These are phyloP conservation scores for Cyberlindnera suaveolens DNA, from an alignment of 805 yeast genomes.

Conservation along the genomic window DNA sequence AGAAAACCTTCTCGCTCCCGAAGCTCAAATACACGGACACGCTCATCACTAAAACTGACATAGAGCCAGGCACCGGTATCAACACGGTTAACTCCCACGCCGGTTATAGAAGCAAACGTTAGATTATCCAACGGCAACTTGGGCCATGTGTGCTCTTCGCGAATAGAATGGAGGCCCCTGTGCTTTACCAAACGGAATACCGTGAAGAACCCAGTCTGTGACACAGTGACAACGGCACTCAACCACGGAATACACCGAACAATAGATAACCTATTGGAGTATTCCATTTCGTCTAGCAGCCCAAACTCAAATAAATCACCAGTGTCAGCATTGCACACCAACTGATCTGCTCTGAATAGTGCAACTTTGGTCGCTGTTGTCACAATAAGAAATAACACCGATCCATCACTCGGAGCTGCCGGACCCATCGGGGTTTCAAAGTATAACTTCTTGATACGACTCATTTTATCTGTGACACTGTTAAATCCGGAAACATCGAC, in stretches of 20 bases:
- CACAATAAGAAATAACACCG: slow-evolving; percentile 30
- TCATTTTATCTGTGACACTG: slow-evolving; percentile 22
- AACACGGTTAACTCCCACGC: background rate
- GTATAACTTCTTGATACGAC: slow-evolving; percentile 12
- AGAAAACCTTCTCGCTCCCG: background rate
- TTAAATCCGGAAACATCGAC: slow-evolving; percentile 5
- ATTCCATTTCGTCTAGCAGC: slow-evolving; percentile 7
- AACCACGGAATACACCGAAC: slow-evolving; percentile 32
- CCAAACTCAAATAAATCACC: slow-evolving; percentile 34
- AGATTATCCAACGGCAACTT: background rate
- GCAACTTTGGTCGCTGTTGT: slow-evolving; percentile 41
- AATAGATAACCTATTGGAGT: slow-evolving; percentile 24
- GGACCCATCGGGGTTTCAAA: slow-evolving; percentile 12
- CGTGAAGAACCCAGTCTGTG: slow-evolving; percentile 39
- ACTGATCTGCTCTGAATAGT: slow-evolving; percentile 36
- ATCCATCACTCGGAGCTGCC: slow-evolving; percentile 9
- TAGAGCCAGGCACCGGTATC: background rate
- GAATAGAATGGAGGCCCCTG: slow-evolving; percentile 34
- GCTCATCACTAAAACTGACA: background rate
- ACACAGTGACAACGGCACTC: slow-evolving; percentile 33
- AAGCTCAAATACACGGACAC: background rate
- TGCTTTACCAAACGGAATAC: slow-evolving; percentile 36
- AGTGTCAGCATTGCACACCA: slow-evolving; percentile 44
- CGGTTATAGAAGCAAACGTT: background rate
- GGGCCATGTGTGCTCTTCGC: slow-evolving; percentile 31